Base-by-base conservation (phyloP, 306 rosid species). In the Heteromeles arbutifolia region DNA sequence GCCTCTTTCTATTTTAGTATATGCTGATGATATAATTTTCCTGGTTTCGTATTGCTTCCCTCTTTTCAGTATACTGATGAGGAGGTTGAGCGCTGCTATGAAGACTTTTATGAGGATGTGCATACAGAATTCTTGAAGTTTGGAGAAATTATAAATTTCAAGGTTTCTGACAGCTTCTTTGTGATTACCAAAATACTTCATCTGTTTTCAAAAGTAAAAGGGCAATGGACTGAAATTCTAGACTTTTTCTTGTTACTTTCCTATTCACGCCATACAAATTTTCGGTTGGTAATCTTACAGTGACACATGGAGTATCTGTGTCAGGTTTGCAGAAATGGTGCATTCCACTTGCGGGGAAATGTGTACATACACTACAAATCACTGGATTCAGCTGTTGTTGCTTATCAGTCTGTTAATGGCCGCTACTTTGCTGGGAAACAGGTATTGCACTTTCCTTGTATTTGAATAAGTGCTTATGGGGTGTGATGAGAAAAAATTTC, bases 81-180 rank as follows among this genome's bases (percentile, higher is more conserved):
- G 83, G 98, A 95, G 90, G 79, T 95, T 72, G 96, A 88, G 50
- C 62, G 79, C 67, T 81, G 88, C 75, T 95, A 81, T 83, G 95
- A 95, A 84, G 98, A 92, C 81, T 95, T 95, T 85, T 95, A 92
- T 41, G 96, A 92, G 77, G 98, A 95, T 84, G 98, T 95, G 84
- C 98, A 95, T 84, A 95, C 96, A n/a, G 97, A 95, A 84, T 92
- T 95, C 83, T 85, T 86, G 81, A 95, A 90, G 85, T 92, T 87
- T 74, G 98, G 98, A 61, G 96, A 95, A 88, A 92, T 95, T 83
- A 84, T 90, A 68, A 95, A 92, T 89, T 95, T 95, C 84, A 95
- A 95, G 98, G 98, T 95, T 82, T 65, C 80, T 77, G 53, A 75
- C 75, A 84, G 69, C 83, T 72, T 68, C 71, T 56, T 76, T 73